These are phyloP conservation scores for Microbotryum scabiosae DNA, from an alignment of 1,284 basidiomycete genomes.

Conservation along the genomic window DNA sequence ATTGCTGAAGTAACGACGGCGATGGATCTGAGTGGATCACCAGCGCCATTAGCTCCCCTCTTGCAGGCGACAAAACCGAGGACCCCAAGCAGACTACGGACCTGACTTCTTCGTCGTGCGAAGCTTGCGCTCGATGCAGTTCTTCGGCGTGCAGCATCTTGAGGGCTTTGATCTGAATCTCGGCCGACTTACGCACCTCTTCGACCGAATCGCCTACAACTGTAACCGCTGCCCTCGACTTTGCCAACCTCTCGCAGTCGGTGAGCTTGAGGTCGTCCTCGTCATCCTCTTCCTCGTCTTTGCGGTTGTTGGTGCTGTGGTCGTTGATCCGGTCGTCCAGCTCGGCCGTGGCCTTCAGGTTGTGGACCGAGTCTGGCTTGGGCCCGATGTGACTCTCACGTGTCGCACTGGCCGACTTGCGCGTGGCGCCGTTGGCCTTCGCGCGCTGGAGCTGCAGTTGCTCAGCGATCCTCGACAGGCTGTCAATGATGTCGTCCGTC, in stretches of 20 bases:
- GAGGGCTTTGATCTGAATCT: conserved; percentile 28
- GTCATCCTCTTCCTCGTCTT: neutral
- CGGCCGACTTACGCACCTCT: conserved; percentile 16
- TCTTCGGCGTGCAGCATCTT: conserved; percentile 29
- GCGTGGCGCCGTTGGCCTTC: neutral
- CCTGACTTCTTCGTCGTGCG: conserved; percentile 31
- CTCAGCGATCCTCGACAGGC: conserved; percentile 16
- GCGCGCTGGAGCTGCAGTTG: conserved; percentile 5
- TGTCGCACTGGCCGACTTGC: neutral
- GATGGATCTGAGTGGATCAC: conserved; percentile 17
- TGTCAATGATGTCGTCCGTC: conserved; percentile 26
- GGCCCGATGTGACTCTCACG: too few relatives aligned
- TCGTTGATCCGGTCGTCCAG: neutral
- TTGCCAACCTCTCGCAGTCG: too few relatives aligned
- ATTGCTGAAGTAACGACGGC: conserved; percentile 30
- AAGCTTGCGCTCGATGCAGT: conserved; percentile 20
- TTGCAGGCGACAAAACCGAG: too few relatives aligned
- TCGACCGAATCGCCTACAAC: conserved; percentile 23
- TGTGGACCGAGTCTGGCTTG: too few relatives aligned
- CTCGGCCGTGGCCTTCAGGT: neutral
- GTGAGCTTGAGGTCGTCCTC: too few relatives aligned
- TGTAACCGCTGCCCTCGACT: conserved; percentile 1
- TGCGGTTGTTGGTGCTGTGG: too few relatives aligned
- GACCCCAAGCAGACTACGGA: neutral
- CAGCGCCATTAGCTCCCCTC: too few relatives aligned